Conservation (phyloP, 78 protist species). For the Dictyostelium firmibasis region DNA sequence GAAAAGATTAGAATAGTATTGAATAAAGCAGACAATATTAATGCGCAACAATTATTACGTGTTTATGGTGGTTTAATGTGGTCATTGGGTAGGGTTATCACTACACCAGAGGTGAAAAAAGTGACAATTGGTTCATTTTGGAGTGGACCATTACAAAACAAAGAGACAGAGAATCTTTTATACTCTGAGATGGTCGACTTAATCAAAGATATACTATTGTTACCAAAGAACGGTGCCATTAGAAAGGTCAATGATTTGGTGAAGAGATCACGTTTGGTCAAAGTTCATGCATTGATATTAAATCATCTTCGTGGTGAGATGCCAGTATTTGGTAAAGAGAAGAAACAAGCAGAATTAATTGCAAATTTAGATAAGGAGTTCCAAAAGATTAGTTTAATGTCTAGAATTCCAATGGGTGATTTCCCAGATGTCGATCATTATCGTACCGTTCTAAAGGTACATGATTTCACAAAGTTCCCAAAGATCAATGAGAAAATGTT, state of each 20-base stretch:
- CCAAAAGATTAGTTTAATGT: slow-evolving; percentile 23
- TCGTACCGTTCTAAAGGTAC: neutral
- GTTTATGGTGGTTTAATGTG: slow-evolving; percentile 96
- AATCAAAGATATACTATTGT: slow-evolving; percentile 65
- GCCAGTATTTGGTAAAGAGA: slow-evolving; percentile 90
- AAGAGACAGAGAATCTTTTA: slow-evolving; percentile 73
- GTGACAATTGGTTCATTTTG: slow-evolving; percentile 95
- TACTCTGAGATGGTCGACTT: slow-evolving; percentile 67
- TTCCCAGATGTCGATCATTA: slow-evolving; percentile 87
- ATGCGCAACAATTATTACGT: slow-evolving; percentile 91
- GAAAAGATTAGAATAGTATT: slow-evolving; percentile 94
- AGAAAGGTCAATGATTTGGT: slow-evolving; percentile 91
- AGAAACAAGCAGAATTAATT: slow-evolving; percentile 82
- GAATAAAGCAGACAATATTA: slow-evolving; percentile 91
- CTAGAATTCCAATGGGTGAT: slow-evolving; percentile 82
- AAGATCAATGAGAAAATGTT: slow-evolving; percentile 73
- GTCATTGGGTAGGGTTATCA: slow-evolving; percentile 86
- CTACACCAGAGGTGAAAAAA: slow-evolving; percentile 90
- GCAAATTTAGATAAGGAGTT: slow-evolving; percentile 70
- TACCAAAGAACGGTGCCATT: slow-evolving; percentile 81
- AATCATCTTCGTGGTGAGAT: slow-evolving; percentile 61
- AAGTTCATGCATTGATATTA: slow-evolving; percentile 85
- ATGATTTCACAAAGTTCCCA: slow-evolving; percentile 85
- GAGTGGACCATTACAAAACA: slow-evolving; percentile 78
- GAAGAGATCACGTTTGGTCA: slow-evolving; percentile 85